Percentiles rank a stretch among this genome's conserved stretches.
These are phyloP conservation scores for Geranium incanum DNA, from an alignment of 441 rosid species.

Conservation along the genomic window DNA sequence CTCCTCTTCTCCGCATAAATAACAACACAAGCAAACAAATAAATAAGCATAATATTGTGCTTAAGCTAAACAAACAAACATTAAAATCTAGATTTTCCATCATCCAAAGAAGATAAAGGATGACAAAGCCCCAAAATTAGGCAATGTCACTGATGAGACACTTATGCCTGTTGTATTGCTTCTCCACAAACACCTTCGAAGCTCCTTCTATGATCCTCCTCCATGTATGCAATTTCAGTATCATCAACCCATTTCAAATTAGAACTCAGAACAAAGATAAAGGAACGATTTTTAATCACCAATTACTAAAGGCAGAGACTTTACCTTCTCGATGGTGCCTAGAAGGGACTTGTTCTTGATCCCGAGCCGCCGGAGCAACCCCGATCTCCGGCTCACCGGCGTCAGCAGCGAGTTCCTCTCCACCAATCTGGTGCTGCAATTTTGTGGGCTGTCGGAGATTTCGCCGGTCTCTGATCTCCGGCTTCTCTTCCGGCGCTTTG, in stretches of 20 bases:
- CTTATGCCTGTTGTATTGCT: neutral
- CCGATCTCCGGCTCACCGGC: neutral
- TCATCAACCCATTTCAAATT: neutral
- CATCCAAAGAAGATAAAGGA: no score
- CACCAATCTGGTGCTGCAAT: neutral
- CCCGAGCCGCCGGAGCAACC: neutral
- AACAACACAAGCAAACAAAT: no score
- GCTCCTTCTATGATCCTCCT: neutral
- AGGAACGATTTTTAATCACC: neutral
- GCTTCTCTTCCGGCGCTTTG: slow-evolving; percentile 6
- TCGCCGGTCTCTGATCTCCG: neutral
- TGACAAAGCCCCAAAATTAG: no score
- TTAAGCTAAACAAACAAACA: no score
- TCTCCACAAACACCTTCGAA: neutral
- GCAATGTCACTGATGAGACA: slow-evolving; percentile 2
- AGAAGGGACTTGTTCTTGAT: neutral
- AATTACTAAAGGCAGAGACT: neutral
- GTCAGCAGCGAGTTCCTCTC: slow-evolving; percentile 4
- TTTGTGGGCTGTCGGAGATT: slow-evolving; percentile 2
- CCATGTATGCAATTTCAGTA: neutral
- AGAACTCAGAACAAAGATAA: neutral
- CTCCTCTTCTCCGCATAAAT: no score
- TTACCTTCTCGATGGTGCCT: neutral
- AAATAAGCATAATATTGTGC: no score
- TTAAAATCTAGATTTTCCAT: no score